Percentiles rank a stretch among this genome's conserved stretches.
phyloP scores from a whole-genome alignment of 352 stramenopile species.

The Pythium rishiriense region DNA sequence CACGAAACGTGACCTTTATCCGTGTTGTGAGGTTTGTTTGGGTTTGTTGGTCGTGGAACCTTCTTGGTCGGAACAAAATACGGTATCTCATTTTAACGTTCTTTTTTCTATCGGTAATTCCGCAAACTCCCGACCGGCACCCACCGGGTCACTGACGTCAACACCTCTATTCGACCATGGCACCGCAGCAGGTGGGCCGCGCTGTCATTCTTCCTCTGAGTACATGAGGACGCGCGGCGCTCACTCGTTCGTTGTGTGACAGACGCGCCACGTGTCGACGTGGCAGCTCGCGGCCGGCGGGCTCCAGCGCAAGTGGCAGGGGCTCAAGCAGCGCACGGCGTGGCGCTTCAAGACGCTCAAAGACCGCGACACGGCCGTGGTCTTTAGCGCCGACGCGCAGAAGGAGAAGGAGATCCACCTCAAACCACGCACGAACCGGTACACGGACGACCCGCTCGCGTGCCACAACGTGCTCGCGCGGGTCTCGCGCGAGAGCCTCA shows the following conservation, averaged over 20 bases:
- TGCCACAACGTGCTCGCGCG: constrained; percentile 75
- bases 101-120: not conserved
- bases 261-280: constrained; percentile 51
- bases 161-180: not conserved
- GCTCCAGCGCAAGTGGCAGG: constrained; percentile 80
- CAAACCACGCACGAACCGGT: constrained; percentile 48
- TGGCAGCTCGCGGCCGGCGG: constrained; percentile 75
- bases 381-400: constrained; percentile 71
- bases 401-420: constrained; percentile 71
- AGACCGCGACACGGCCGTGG: constrained; percentile 65
- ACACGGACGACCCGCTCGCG: constrained; percentile 58
- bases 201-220: not conserved
- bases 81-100: not conserved
- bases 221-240: not conserved
- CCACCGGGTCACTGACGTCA: not conserved
- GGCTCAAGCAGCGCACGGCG: constrained; percentile 77
- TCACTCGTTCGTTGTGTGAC: not conserved
- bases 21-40: no score
- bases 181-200: constrained; percentile 5
- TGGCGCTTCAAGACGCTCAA: constrained; percentile 85
- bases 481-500: constrained; percentile 62
- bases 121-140: no score
- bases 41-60: not conserved
- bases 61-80: not conserved
- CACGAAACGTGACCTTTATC: no score